phyloP scores from a whole-genome alignment of 1,284 basidiomycete genomes.

The Fomitopsis betulina region DNA sequence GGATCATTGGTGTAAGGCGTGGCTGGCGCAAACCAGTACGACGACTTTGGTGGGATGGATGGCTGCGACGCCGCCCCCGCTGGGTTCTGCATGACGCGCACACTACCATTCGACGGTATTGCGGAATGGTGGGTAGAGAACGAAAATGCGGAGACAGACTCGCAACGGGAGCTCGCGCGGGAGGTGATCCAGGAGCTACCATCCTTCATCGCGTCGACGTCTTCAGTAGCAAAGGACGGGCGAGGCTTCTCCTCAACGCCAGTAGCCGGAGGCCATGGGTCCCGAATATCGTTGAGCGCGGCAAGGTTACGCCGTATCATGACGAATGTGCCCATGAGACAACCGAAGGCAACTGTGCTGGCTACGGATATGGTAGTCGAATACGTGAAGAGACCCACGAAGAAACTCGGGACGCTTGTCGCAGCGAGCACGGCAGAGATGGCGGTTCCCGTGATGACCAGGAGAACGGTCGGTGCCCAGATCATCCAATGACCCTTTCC shows the following conservation, averaged over 20 bases:
- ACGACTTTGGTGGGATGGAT: constrained; percentile 52
- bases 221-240: constrained; percentile 61
- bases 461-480: constrained; percentile 55
- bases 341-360: constrained; percentile 48
- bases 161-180: constrained; percentile 47
- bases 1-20: constrained; percentile 31
- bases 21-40: constrained; percentile 52
- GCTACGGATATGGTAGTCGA: constrained; percentile 46
- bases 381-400: constrained; percentile 56
- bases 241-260: constrained; percentile 46
- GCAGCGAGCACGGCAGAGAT: constrained; percentile 56
- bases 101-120: constrained; percentile 28
- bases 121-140: constrained; percentile 52
- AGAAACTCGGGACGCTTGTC: constrained; percentile 47
- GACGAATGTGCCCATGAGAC: constrained; percentile 53
- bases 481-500: constrained; percentile 65
- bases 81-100: constrained; percentile 32
- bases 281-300: constrained; percentile 41
- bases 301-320: constrained; percentile 60
- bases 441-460: constrained; percentile 50
- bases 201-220: constrained; percentile 63
- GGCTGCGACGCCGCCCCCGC: constrained; percentile 35
- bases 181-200: constrained; percentile 76
- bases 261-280: constrained; percentile 53
- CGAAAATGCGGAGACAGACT: constrained; percentile 63